Conservation (phyloP, 2,329 filamentous ascomycete species). For the Beauveria sp. region DNA sequence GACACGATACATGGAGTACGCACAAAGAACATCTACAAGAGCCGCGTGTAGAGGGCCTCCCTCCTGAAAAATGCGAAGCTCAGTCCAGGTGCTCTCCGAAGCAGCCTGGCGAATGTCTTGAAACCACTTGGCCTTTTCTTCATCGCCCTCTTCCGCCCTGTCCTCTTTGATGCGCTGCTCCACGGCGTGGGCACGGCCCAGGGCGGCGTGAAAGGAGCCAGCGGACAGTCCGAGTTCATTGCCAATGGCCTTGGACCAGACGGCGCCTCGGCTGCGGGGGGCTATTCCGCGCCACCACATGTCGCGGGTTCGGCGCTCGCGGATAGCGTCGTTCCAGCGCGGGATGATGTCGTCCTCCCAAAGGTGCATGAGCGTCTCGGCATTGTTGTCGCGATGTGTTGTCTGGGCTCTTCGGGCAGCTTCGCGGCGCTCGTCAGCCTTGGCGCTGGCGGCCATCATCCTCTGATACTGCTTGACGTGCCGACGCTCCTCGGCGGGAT, state of each 20-base stretch:
- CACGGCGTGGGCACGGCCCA: conserved; percentile 57
- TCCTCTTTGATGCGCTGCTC: conserved; percentile 48
- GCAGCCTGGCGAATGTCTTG: conserved; percentile 57
- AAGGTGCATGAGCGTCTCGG: conserved; percentile 48
- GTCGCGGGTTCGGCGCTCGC: conserved; percentile 62
- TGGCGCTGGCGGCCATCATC: conserved; percentile 63
- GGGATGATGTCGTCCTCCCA: conserved; percentile 75
- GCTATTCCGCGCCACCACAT: conserved; percentile 79
- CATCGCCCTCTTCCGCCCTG: conserved; percentile 45
- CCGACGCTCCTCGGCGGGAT: conserved; percentile 82
- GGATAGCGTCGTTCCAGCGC: conserved; percentile 65
- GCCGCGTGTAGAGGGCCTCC: conserved; percentile 59
- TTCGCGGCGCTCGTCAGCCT: conserved; percentile 53
- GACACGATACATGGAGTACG: conserved; percentile 74
- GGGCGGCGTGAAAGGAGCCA: conserved; percentile 61
- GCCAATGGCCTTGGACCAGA: conserved; percentile 66
- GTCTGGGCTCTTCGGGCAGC: conserved; percentile 43
- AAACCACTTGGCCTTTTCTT: conserved; percentile 53
- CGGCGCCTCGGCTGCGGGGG: conserved; percentile 58
- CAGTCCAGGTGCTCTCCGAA: conserved; percentile 56
- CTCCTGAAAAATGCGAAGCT: conserved; percentile 64
- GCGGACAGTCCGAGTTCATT: conserved; percentile 64
- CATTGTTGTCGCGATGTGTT: conserved; percentile 46
- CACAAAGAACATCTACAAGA: conserved; percentile 65
- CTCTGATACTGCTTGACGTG: conserved; percentile 80